phyloP scores from a whole-genome alignment of 345 rosid genomes.

The Eucalyptus fibrosa region DNA sequence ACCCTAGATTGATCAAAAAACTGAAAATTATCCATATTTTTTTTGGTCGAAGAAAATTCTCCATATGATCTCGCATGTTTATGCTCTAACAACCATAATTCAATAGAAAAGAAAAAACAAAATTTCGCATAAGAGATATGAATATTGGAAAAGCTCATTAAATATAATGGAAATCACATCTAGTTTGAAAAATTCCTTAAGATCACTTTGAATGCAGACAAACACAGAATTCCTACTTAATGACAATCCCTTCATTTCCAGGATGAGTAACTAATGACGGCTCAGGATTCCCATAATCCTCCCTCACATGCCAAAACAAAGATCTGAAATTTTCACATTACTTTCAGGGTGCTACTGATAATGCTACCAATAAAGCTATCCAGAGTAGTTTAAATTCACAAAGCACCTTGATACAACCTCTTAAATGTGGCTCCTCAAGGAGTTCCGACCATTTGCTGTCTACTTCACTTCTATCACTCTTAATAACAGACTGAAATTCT shows the following conservation, averaged over 20 bases:
- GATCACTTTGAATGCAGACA: neutral
- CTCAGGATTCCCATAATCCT: neutral
- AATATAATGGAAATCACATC: neutral
- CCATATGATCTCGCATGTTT: neutral
- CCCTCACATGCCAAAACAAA: neutral
- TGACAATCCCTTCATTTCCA: neutral
- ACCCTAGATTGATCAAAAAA: neutral
- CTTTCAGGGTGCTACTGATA: neutral
- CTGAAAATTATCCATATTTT: neutral
- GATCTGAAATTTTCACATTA: neutral
- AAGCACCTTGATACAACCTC: constrained; percentile 61
- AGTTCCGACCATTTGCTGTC: constrained; percentile 62
- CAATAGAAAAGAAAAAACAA: neutral
- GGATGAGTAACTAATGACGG: neutral
- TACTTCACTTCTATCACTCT: constrained; percentile 34
- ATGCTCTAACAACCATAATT: neutral
- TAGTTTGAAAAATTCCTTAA: neutral
- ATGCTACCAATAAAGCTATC: neutral
- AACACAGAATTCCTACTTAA: neutral
- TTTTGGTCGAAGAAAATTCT: neutral
- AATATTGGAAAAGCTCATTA: neutral
- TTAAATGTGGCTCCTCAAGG: constrained; percentile 60
- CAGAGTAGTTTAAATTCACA: neutral
- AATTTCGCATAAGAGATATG: neutral
- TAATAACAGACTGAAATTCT: constrained; percentile 45